Base-by-base conservation (phyloP, 2,329 filamentous ascomycete species). In the Dichotomopilus funicola region DNA sequence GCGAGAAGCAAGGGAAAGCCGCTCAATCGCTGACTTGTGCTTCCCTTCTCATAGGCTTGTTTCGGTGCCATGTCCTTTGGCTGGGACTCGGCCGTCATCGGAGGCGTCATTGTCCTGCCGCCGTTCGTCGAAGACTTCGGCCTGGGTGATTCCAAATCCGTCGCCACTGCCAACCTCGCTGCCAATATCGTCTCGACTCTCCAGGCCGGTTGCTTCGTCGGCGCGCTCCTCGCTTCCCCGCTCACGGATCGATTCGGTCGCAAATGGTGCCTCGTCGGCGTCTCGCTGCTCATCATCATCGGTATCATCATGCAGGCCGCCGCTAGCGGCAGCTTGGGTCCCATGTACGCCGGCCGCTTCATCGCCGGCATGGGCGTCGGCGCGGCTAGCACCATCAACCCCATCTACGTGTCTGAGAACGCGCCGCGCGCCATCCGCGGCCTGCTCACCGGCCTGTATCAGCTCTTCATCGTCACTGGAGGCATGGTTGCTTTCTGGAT, bases 181-280 rank as follows among this genome's bases (percentile, higher is more conserved):
- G 80, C 80, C 53, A 86, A 86, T 65, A 84, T 86, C 56, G 83
- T 85, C n/a, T 83, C 81, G 5, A 82, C 80, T 8, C 66, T 74
- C 27, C 72, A 74, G 58, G 72, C 72, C 12, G 72, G 72, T 37
- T 73, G 71, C 60, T 73, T 73, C 58, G 64, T 68, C 31, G 72
- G 72, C 9, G 65, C 71, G n/a, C 65, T 73, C n/a, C 59, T 66
- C n/a, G 77, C 78, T 6, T 78, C 74, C 34, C 78, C 72, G 59
- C 62, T 81, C 47, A 75, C 79, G 7, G 78, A 81, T 61, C 69
- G 68, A 56, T 78, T 70, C 59, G 83, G 83, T 27, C 76, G 82
- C 52, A 79, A 76, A 61, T 70, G 68, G 34, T 74, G 76, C 44
- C 72, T 87, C 45, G 71, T 86, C 45, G 66, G 73, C 6, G 75